A percentile compares a stretch with the other conserved stretches of the same genome.
Conservation (phyloP, 805 yeast genomes). For the Pichia exigua region DNA sequence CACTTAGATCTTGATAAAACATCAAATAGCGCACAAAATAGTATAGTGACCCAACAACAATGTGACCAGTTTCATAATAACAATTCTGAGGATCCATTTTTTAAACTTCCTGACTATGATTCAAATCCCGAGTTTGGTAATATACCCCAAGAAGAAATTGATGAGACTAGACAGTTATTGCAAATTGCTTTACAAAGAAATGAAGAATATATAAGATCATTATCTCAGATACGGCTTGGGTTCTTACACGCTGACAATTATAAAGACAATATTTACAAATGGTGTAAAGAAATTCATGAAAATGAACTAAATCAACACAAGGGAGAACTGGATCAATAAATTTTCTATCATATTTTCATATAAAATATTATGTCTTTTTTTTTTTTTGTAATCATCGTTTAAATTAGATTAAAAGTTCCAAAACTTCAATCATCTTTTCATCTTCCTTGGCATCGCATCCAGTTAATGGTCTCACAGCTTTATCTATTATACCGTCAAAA, state of each 20-base stretch:
- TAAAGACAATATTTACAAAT: slow-evolving; percentile 58
- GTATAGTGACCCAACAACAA: neutral
- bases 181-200: slow-evolving; percentile 76
- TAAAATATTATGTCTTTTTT: neutral
- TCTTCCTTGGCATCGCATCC: slow-evolving; percentile 1
- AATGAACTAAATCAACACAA: slow-evolving; percentile 22
- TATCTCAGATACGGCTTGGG: slow-evolving; percentile 66
- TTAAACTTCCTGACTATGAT: slow-evolving; percentile 48
- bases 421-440: slow-evolving; percentile 9
- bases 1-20: slow-evolving; percentile 34
- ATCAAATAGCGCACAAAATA: slow-evolving; percentile 14
- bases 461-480: slow-evolving; percentile 14
- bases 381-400: neutral
- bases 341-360: neutral
- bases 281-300: slow-evolving; percentile 84
- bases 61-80: neutral
- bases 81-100: slow-evolving; percentile 51
- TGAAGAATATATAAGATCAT: slow-evolving; percentile 78
- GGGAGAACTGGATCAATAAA: neutral
- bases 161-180: slow-evolving; percentile 61
- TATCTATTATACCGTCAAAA: slow-evolving; percentile 47
- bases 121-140: slow-evolving; percentile 43
- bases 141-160: slow-evolving; percentile 48
- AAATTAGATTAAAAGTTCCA: slow-evolving; percentile 4
- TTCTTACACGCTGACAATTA: slow-evolving; percentile 71